Conservation (phyloP, 345 rosid genomes). For the Citrus unshiu region DNA sequence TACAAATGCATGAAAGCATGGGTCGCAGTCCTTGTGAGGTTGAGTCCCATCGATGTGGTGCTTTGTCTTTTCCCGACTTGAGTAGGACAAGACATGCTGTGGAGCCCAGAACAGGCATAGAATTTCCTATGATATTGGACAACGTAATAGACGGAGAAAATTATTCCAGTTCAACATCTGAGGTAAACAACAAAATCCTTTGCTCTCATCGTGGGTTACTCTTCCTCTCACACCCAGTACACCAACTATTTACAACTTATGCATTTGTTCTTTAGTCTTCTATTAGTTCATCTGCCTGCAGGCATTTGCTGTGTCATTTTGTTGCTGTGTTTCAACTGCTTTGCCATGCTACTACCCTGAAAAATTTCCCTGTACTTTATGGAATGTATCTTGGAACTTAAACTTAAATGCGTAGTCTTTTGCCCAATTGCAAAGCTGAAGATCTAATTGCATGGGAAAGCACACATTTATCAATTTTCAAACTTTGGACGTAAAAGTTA, state of each 20-base stretch:
- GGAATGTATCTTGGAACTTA: not conserved
- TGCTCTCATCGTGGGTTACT: not conserved
- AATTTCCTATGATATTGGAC: slow-evolving; percentile 66
- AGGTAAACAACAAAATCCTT: slow-evolving; percentile 40
- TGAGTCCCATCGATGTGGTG: slow-evolving; percentile 34
- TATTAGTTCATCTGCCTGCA: not conserved
- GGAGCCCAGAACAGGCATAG: slow-evolving; percentile 82
- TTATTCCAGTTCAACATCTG: slow-evolving; percentile 43
- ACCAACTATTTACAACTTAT: not conserved
- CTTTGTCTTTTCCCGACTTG: slow-evolving; percentile 50
- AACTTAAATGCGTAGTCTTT: not conserved
- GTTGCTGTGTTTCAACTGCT: not conserved
- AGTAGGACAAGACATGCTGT: slow-evolving; percentile 45
- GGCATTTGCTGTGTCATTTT: not conserved
- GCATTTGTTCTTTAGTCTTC: not conserved
- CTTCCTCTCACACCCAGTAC: not conserved
- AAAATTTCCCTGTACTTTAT: not conserved
- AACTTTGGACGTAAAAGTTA: not conserved
- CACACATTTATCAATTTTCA: not conserved
- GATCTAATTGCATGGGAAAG: not conserved
- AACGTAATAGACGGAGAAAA: slow-evolving; percentile 26
- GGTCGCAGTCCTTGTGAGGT: slow-evolving; percentile 61
- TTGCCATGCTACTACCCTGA: not conserved
- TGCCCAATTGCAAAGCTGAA: not conserved
- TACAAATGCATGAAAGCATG: slow-evolving; percentile 25